phyloP scores from a whole-genome alignment of 305 asterid genomes.

The Solanum hybrid region DNA sequence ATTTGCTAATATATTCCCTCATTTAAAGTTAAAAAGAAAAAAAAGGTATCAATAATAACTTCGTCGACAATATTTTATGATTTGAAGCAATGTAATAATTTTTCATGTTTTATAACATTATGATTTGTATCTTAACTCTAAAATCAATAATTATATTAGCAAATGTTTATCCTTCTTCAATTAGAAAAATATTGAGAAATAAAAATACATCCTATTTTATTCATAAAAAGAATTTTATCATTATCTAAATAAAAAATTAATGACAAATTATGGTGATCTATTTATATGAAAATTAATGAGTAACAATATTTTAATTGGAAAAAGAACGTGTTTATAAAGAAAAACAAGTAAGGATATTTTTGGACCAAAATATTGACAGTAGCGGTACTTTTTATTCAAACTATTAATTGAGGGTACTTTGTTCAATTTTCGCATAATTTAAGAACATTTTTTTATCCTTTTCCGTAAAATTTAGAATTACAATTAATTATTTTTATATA shows the following conservation, averaged over 20 bases:
- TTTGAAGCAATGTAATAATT: background rate
- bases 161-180: background rate
- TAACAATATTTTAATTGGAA: background rate
- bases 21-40: background rate
- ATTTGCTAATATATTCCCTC: background rate
- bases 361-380: background rate
- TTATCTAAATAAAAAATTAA: no score
- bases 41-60: no score
- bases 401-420: background rate
- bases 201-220: background rate
- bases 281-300: background rate
- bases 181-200: background rate
- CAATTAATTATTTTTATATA: background rate
- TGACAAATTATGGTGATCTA: background rate
- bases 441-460: background rate
- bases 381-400: background rate
- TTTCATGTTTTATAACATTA: no score
- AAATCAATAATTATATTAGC: no score
- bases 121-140: background rate
- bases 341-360: background rate
- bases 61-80: background rate
- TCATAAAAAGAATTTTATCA: background rate
- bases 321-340: background rate
- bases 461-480: background rate
- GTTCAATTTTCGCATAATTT: background rate